Evolutionary conservation across 2,329 filamentous ascomycete species (phyloP).

Genomic region (Leptographium lundbergii): DNA sequence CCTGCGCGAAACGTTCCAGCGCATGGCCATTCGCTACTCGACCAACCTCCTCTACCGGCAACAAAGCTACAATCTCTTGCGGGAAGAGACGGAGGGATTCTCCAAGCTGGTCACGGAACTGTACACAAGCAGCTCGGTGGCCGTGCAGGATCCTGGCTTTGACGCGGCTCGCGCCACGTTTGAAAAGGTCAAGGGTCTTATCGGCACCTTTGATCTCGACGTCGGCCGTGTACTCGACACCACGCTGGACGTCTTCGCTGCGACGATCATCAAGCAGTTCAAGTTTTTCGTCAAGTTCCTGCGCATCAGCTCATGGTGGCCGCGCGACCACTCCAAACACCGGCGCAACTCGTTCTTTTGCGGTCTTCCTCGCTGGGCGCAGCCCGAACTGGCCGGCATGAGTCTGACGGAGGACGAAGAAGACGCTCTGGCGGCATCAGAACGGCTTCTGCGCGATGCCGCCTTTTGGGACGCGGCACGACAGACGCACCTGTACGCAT

Average conservation of each 20-base stretch:
- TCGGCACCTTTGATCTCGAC: slow-evolving; percentile 93
- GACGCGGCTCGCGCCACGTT: slow-evolving; percentile 77
- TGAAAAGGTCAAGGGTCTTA: slow-evolving; percentile 83
- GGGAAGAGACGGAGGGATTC: slow-evolving; percentile 94
- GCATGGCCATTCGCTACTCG: slow-evolving; percentile 74
- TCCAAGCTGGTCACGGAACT: slow-evolving; percentile 93
- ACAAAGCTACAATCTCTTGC: slow-evolving; percentile 88
- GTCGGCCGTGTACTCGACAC: slow-evolving; percentile 91
- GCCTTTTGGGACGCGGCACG: slow-evolving; percentile 74
- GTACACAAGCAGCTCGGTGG: slow-evolving; percentile 67
- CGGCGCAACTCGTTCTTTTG: slow-evolving; percentile 34
- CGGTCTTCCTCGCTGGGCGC: slow-evolving; percentile 75
- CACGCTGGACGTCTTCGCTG: slow-evolving; percentile 87
- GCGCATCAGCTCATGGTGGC: slow-evolving; percentile 94
- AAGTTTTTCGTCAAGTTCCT: slow-evolving; percentile 92
- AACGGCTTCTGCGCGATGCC: slow-evolving; percentile 54
- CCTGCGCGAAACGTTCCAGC: slow-evolving; percentile 72
- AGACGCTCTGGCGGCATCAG: slow-evolving; percentile 39
- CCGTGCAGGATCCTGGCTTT: slow-evolving; percentile 48
- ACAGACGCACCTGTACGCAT: slow-evolving; percentile 65
- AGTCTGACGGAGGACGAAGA: slow-evolving; percentile 58
- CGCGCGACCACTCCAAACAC: slow-evolving; percentile 42
- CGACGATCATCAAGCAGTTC: slow-evolving; percentile 82
- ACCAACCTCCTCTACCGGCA: slow-evolving; percentile 92
- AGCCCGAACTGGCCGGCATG: slow-evolving; percentile 56